Base-by-base conservation (phyloP, 2,329 filamentous ascomycete species). In the Fusarium clavum region DNA sequence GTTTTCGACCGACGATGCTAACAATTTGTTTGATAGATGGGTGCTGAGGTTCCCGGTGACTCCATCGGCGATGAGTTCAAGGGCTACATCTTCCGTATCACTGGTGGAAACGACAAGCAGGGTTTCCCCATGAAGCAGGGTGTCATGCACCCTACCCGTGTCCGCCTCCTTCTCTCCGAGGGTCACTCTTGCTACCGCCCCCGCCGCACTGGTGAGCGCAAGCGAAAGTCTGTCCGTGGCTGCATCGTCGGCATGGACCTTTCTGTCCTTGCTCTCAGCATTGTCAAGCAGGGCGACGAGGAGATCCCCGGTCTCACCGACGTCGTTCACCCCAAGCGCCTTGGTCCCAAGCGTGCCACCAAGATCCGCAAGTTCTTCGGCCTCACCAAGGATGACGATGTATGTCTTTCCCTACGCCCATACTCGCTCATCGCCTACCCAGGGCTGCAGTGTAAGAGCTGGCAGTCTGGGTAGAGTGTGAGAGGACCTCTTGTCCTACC, bases 111-210 rank as follows among this genome's bases (percentile, higher is more conserved):
- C 92, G 96, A 99, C 93, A 99, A 99, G 94, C 97, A 99, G 90
- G 96, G 96, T 88, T 99, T 99, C 91, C 96, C 96, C 79, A 99
- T 99, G 96, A 99, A 99, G 94, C 97, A 99, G 92, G 96, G 96
- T 90, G 93, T 97, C 84, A 95, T 99, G 90, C 93, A 97, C 85
- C 94, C 96, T 80, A 96, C 93, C 84, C 96, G 96, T 96, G 96
- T 98, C 87, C 92, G 93, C 78, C 94, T 99, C 77, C 92, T 99
- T 81, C 94, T 99, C 82, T 83, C 92, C 83, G 94, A 97, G 61
- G 96, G 96, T 84, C 96, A 98, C 93, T 96, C 94, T 79, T 99
- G 96, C 93, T 99, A 98, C 92, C 95, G 96, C 83, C 91, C 95
- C 83, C 95, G 96, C 86, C 94, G 96, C 83, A 93, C 92, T 77